These are phyloP conservation scores for Mycena vulgaris DNA, from an alignment of 768 basidiomycete genomes.

Conservation along the genomic window DNA sequence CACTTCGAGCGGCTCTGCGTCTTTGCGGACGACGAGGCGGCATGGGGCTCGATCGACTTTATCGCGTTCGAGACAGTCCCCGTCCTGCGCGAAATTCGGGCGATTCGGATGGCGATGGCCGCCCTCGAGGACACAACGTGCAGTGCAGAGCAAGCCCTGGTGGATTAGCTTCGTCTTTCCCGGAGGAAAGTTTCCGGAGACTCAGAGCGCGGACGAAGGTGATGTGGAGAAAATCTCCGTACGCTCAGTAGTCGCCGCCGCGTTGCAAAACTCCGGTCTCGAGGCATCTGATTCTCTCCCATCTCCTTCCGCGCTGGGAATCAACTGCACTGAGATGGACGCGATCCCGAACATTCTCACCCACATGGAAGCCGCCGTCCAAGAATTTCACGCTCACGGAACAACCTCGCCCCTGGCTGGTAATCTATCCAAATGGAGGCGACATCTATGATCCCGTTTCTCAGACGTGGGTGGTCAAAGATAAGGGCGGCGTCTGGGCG, in stretches of 20 bases:
- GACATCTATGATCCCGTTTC: conserved; percentile 65
- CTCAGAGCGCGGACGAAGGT: conserved; percentile 41
- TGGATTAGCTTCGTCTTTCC: conserved; percentile 83
- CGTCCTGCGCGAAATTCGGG: conserved; percentile 72
- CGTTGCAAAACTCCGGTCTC: conserved; percentile 49
- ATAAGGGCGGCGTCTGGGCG: conserved; percentile 22
- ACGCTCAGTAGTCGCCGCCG: conserved; percentile 60
- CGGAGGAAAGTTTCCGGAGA: conserved; percentile 63
- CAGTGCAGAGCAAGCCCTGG: conserved; percentile 68
- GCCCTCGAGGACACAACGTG: conserved; percentile 47
- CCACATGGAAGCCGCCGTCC: conserved; percentile 51
- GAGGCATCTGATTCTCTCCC: conserved; percentile 36
- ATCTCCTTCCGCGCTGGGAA: conserved; percentile 71
- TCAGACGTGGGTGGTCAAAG: conserved; percentile 57
- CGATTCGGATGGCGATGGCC: conserved; percentile 74
- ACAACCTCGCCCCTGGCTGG: conserved; percentile 62
- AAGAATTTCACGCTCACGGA: conserved; percentile 28
- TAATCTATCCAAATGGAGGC: conserved; percentile 83
- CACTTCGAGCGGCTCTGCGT: conserved; percentile 74
- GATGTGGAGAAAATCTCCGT: conserved; percentile 44
- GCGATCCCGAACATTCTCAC: conserved; percentile 58
- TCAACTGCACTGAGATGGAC: conserved; percentile 78
- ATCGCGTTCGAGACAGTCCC: conserved; percentile 88
- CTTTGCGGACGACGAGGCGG: conserved; percentile 62
- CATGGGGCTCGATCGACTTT: conserved; percentile 72